Base-by-base conservation (phyloP, 2,329 filamentous ascomycete species). In the Alternaria arborescens region DNA sequence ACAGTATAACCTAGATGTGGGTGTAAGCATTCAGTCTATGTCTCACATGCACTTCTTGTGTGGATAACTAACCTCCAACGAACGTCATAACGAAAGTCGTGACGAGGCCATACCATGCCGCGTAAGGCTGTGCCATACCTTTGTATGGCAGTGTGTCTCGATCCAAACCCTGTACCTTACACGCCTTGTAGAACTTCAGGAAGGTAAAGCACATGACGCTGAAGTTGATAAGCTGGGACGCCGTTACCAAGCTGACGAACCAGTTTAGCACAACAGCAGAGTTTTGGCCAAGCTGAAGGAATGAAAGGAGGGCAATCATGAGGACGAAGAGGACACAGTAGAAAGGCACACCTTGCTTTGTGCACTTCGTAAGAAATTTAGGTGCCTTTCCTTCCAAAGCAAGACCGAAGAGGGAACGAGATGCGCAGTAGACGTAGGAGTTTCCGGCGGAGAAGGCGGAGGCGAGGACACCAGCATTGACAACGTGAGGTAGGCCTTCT, bases 181-280 rank as follows among this genome's bases (percentile, higher is more conserved):
- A 83, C 0, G 91, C 91, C 51, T 88, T 87, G 75, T 89, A 83
- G 76, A 92, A 95, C 59, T 86, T 86, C 58, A 94, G 80, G 77
- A 91, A 94, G 0, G 90, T 89, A 58, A 88, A 84, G 69, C 87
- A 88, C 79, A 88, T 88, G 73, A 87, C 83, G 46, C 72, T 73
- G 67, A 76, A 79, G 56, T 79, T 79, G 55, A 79, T 77, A 42
- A 79, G 69, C 71, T 92, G 89, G 0, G 89, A 91, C 0, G 91
- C 89, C 6, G 91, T 93, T 5, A 92, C 85, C 72, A 92, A 78
- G 55, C 86, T 90, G 24, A 93, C 87, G 67, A 93, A 89, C 91
- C 91, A 93, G 59, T 85, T 83, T 62, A 94, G 81, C 1, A 94
- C 91, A 14, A 89, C 86, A 3, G 90, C 86, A 0, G 88, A 85